Percentiles rank a stretch among this genome's conserved stretches.
These are phyloP conservation scores for Bromus sterilis DNA, from an alignment of 176 grass and related monocot species.

Conservation along the genomic window DNA sequence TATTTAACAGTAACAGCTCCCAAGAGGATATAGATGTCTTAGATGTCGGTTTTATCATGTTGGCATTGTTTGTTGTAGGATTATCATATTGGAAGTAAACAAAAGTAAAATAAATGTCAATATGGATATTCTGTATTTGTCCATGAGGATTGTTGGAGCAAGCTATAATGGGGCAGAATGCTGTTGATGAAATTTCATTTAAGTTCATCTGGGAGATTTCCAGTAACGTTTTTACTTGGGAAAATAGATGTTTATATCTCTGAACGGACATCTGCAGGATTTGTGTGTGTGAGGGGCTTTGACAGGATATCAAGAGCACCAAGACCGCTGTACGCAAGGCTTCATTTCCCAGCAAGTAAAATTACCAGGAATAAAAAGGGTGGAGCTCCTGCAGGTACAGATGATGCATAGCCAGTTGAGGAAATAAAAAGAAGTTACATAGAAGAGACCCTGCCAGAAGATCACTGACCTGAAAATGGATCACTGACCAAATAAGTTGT, in stretches of 20 bases:
- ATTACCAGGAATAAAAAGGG: conserved; percentile 22
- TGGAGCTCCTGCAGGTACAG: conserved; percentile 16
- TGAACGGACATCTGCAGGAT: conserved; percentile 27
- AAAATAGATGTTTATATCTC: not conserved
- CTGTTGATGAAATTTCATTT: not conserved
- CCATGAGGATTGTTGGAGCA: not conserved
- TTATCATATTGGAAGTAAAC: not conserved
- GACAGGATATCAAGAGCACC: conserved; percentile 47
- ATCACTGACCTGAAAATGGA: conserved; percentile 15
- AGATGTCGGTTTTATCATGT: not conserved
- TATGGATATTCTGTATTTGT: not conserved
- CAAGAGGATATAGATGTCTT: not conserved
- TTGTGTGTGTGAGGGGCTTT: conserved; percentile 63
- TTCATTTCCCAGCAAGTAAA: conserved; percentile 60
- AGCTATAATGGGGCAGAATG: not conserved
- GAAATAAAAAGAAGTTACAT: conserved; percentile 5
- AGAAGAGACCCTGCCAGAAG: conserved; percentile 5
- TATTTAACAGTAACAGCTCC: not conserved
- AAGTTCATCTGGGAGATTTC: not conserved
- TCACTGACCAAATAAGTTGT: conserved; percentile 28
- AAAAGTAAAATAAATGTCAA: not conserved
- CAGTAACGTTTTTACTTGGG: not conserved
- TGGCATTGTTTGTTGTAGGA: no score
- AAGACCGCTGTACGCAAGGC: conserved; percentile 51
- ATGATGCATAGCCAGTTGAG: not conserved